Conservation (phyloP, 1,139 yeast genomes). For the Sugiyamaella sp. region DNA sequence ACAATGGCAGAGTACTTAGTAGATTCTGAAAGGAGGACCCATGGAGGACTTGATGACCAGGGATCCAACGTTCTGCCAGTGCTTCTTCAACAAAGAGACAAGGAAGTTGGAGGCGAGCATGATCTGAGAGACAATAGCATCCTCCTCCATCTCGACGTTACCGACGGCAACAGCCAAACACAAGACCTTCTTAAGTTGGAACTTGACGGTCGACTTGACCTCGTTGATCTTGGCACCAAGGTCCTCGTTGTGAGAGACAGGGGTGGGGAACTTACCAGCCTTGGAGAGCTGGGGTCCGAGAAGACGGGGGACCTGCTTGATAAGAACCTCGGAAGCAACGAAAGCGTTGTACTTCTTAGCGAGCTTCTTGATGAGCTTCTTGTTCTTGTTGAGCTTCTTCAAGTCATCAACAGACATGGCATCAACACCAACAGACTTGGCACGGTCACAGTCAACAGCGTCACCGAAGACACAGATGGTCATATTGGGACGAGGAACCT, state of each 20-base stretch:
- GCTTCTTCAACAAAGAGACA: conserved; percentile 99
- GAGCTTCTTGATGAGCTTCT: conserved; percentile 98
- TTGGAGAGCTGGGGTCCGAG: conserved; percentile 99
- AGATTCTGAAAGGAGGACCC: conserved; percentile 99
- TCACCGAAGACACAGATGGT: conserved; percentile 99
- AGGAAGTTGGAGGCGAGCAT: conserved; percentile 99
- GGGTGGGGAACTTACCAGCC: conserved; percentile 99
- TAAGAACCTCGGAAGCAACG: conserved; percentile 98
- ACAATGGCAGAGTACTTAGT: conserved; percentile 57
- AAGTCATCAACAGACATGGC: conserved; percentile 99
- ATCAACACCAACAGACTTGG: conserved; percentile 98
- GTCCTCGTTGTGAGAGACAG: conserved; percentile 99
- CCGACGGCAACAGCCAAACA: conserved; percentile 97
- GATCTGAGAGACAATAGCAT: conserved; percentile 94
- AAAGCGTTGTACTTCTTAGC: conserved; percentile 99
- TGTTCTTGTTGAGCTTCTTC: conserved; percentile 99
- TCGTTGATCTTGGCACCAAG: conserved; percentile 94
- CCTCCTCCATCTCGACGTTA: conserved; percentile 99
- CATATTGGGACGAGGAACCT: conserved; percentile 99
- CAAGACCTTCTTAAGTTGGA: conserved; percentile 94
- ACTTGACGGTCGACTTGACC: conserved; percentile 99
- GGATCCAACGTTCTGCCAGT: conserved; percentile 99
- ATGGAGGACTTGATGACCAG: conserved; percentile 98
- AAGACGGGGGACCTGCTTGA: conserved; percentile 99
- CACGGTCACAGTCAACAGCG: conserved; percentile 99